Conservation (phyloP, 176 grass and related monocot species). For the Oropetium thomaeum region DNA sequence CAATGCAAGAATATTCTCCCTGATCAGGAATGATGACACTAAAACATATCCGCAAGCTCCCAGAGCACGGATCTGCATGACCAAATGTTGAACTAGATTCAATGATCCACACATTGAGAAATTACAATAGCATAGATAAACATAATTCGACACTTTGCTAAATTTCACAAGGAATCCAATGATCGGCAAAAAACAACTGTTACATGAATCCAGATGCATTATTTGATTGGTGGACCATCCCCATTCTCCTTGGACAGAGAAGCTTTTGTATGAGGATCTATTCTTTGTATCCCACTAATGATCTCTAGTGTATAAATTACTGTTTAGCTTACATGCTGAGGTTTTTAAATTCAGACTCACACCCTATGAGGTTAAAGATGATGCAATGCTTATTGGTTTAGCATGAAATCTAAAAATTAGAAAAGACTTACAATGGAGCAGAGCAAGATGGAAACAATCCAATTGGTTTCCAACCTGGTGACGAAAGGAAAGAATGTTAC, state of each 20-base stretch:
- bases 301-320: background rate
- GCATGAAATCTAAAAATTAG: slow-evolving; percentile 25
- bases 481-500: slow-evolving; percentile 20
- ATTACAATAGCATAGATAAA: background rate
- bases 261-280: background rate
- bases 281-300: background rate
- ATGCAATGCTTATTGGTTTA: background rate
- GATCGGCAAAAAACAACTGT: background rate
- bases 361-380: background rate
- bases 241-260: background rate
- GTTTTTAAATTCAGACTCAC: background rate
- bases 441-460: slow-evolving; percentile 76
- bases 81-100: slow-evolving; percentile 20
- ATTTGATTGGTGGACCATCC: background rate
- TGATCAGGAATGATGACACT: slow-evolving; percentile 80
- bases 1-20: slow-evolving; percentile 92
- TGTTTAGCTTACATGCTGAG: background rate
- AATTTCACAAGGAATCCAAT: slow-evolving; percentile 8
- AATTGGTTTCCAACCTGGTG: slow-evolving; percentile 62
- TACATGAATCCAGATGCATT: background rate
- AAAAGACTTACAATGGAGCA: slow-evolving; percentile 67
- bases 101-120: slow-evolving; percentile 9
- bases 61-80: slow-evolving; percentile 57
- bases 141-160: background rate
- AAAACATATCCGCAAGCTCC: slow-evolving; percentile 92